These are phyloP conservation scores for Trichophaea hybrida DNA, from an alignment of 2,329 filamentous ascomycete species.

Conservation along the genomic window DNA sequence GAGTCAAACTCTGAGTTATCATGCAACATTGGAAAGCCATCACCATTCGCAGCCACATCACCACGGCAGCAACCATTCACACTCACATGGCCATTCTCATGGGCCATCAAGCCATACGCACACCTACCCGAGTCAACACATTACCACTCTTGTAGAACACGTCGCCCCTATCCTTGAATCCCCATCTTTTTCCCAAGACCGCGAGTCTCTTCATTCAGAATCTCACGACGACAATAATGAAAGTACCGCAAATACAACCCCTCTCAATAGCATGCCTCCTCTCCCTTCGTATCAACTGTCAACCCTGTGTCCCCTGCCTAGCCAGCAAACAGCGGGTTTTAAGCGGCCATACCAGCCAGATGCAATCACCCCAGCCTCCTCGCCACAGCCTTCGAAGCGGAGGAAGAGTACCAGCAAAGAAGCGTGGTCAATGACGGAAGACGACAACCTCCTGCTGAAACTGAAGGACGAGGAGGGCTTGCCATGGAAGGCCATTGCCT, in stretches of 20 bases:
- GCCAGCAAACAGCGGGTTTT: slow-evolving; percentile 24
- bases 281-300: slow-evolving; percentile 15
- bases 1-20: slow-evolving; percentile 16
- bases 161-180: slow-evolving; percentile 16
- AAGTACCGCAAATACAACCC: not conserved
- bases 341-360: slow-evolving; percentile 23
- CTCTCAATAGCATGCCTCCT: slow-evolving; percentile 4
- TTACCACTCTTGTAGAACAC: slow-evolving; percentile 4
- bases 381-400: slow-evolving; percentile 20
- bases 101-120: slow-evolving; percentile 14
- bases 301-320: slow-evolving; percentile 17
- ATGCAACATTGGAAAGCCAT: slow-evolving; percentile 15
- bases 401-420: slow-evolving; percentile 25
- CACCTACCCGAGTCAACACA: slow-evolving; percentile 18
- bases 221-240: slow-evolving; percentile 11
- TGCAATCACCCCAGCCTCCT: slow-evolving; percentile 13
- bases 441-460: slow-evolving; percentile 30
- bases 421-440: slow-evolving; percentile 26
- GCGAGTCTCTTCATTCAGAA: slow-evolving; percentile 19
- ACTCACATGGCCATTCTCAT: slow-evolving; percentile 2
- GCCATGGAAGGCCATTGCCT: slow-evolving; percentile 30
- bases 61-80: not conserved
- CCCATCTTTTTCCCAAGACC: slow-evolving; percentile 21
- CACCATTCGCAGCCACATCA: not conserved
- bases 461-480: slow-evolving; percentile 29